Percentiles rank a stretch among this genome's conserved stretches.
These are phyloP conservation scores for Daedaleopsis nitida DNA, from an alignment of 768 basidiomycete genomes.

Conservation along the genomic window DNA sequence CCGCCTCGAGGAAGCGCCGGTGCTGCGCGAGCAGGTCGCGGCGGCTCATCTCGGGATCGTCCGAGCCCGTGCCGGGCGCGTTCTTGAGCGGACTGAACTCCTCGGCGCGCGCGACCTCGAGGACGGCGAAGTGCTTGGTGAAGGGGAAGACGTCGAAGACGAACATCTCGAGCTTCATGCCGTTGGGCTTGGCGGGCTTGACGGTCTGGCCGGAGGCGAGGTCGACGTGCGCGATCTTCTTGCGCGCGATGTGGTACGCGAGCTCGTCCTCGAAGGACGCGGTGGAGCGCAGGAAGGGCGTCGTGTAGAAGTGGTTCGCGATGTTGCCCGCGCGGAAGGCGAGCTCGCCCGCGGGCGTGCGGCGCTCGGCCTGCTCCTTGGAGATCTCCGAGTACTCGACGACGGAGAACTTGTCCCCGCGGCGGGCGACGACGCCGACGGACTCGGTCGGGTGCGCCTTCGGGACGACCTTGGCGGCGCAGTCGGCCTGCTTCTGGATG, in stretches of 20 bases:
- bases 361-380: slow-evolving; percentile 79
- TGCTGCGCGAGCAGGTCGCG: slow-evolving; percentile 90
- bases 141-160: slow-evolving; percentile 99
- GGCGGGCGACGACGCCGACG: slow-evolving; percentile 90
- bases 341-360: slow-evolving; percentile 73
- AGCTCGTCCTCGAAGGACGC: slow-evolving; percentile 84
- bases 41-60: slow-evolving; percentile 89
- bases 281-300: slow-evolving; percentile 75
- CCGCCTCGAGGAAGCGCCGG: slow-evolving; percentile 74
- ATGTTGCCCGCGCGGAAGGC: slow-evolving; percentile 96
- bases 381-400: slow-evolving; percentile 98
- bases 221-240: slow-evolving; percentile 91
- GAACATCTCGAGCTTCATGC: slow-evolving; percentile 99
- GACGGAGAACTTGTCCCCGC: slow-evolving; percentile 84
- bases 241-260: slow-evolving; percentile 96
- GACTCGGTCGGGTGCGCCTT: slow-evolving; percentile 86
- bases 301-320: slow-evolving; percentile 97
- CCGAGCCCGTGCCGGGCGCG: slow-evolving; percentile 87
- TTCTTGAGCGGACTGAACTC: slow-evolving; percentile 99
- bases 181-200: slow-evolving; percentile 91
- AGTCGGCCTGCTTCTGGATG: slow-evolving; percentile 85
- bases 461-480: slow-evolving; percentile 95
- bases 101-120: slow-evolving; percentile 85
- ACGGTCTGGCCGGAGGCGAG: slow-evolving; percentile 63
- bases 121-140: slow-evolving; percentile 77